A percentile compares a stretch with the other conserved stretches of the same genome.
phyloP scores from a whole-genome alignment of 768 basidiomycete species.

The Lenzites betulinus region DNA sequence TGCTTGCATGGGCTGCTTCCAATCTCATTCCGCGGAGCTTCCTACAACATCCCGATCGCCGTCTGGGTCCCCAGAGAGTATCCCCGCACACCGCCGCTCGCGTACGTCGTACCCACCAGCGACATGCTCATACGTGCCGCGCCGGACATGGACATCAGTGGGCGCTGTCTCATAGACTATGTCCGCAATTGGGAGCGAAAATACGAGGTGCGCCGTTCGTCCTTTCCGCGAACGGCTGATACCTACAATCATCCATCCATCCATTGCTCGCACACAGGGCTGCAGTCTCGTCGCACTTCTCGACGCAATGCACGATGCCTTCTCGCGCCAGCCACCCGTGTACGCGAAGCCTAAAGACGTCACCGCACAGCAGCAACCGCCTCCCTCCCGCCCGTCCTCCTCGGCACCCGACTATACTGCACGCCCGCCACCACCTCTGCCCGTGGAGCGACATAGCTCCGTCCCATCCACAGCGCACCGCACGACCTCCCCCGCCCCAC shows the following conservation, averaged over 20 bases:
- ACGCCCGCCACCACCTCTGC: constrained; percentile 31
- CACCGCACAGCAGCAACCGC: constrained; percentile 14
- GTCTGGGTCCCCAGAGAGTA: constrained; percentile 88
- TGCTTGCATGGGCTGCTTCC: constrained; percentile 91
- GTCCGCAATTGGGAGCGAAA: constrained; percentile 78
- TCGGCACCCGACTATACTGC: constrained; percentile 26
- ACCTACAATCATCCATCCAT: constrained; percentile 21
- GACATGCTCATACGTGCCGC: constrained; percentile 88
- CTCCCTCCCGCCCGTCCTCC: constrained; percentile 17
- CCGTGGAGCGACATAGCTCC: constrained; percentile 16
- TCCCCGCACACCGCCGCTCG: constrained; percentile 79
- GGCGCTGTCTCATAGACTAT: constrained; percentile 69
- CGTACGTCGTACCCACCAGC: constrained; percentile 88
- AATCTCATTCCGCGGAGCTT: constrained; percentile 69
- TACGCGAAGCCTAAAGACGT: constrained; percentile 73
- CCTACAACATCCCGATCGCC: constrained; percentile 94
- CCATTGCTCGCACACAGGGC: constrained; percentile 48
- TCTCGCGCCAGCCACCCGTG: constrained; percentile 85
- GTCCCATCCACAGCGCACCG: constrained; percentile 1
- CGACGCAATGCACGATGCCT: constrained; percentile 76
- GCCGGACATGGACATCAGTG: constrained; percentile 78
- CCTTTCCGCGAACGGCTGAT: constrained; percentile 1
- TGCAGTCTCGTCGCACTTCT: constrained; percentile 75
- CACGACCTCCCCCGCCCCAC: constrained; percentile 5
- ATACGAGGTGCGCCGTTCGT: constrained; percentile 63